Evolutionary conservation across 768 basidiomycete species (phyloP), one percentile per base, ranked within the genome.

Genomic region (Pluteus cervinus): DNA sequence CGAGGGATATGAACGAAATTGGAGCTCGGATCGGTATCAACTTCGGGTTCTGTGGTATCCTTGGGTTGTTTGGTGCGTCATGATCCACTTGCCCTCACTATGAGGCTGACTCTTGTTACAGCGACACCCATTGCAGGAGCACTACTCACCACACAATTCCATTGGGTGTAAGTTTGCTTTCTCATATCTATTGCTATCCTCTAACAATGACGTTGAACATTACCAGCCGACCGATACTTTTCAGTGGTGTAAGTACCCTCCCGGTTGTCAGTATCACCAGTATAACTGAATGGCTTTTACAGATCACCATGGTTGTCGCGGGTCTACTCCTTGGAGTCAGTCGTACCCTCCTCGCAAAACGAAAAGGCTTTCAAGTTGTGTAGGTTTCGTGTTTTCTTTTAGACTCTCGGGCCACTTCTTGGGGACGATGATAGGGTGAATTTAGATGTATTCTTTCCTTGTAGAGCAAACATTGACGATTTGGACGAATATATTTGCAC

Each of bases 101-200:
- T 32, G 38, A 1, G 17, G n/a, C 28, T 30, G 28, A 37, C 16
- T 26, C 15, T 3, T 21, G 12, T 8, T 20, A 4, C 36, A 69
- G 67, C 61, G 10, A 66, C 65, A 2, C 75, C 75, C 0, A 69
- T 76, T 44, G 60, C 65, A 15, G 75, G 76, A 5, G 71, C 71
- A 9, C 50, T 78, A 10, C 56, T 78, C 5, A 73, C 69, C 1
- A 52, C 51, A 7, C 42, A 61, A 1, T 68, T 64, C 35, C 44
- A 57, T 29, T 76, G 75, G 75, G 53, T 60, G 53, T 54, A 57
- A 14, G 61, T n/a, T n/a, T n/a, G n/a, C n/a, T n/a, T n/a, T n/a
- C n/a, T n/a, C n/a, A n/a, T n/a, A n/a, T n/a, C n/a, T n/a, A n/a
- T n/a, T n/a, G n/a, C n/a, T n/a, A n/a, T n/a, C n/a, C n/a, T n/a